These are phyloP conservation scores for Arthrinium phaeospermum DNA, from an alignment of 2,329 filamentous ascomycete genomes.

Conservation along the genomic window DNA sequence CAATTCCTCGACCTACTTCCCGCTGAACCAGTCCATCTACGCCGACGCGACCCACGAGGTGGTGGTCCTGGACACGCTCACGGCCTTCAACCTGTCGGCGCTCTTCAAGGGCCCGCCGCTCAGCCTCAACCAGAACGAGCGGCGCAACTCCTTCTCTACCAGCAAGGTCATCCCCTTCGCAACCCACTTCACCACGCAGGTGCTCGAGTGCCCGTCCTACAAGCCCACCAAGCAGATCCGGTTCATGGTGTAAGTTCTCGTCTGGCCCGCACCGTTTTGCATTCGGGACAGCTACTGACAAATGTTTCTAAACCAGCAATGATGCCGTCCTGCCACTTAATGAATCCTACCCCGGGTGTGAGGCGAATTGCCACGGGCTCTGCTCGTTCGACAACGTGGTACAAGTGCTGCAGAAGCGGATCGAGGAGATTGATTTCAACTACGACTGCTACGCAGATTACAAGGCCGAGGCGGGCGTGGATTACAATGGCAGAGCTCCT, in stretches of 20 bases:
- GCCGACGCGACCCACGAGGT: constrained; percentile 51
- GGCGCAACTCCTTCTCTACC: constrained; percentile 35
- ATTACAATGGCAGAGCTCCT: constrained; percentile 41
- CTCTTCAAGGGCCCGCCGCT: constrained; percentile 38
- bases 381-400: constrained; percentile 41
- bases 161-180: constrained; percentile 41
- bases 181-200: constrained; percentile 41
- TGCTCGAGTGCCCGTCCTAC: constrained; percentile 40
- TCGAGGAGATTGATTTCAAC: constrained; percentile 40
- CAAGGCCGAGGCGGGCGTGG: constrained; percentile 31
- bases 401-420: constrained; percentile 35
- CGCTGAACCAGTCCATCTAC: constrained; percentile 49
- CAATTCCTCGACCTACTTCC: constrained; percentile 47
- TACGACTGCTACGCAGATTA: constrained; percentile 40
- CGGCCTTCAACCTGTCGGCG: constrained; percentile 40
- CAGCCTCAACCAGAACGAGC: constrained; percentile 27
- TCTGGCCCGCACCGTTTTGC: too few species aligned
- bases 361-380: constrained; percentile 35
- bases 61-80: constrained; percentile 39
- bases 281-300: not conserved
- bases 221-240: constrained; percentile 40
- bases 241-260: constrained; percentile 38
- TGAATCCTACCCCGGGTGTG: constrained; percentile 36
- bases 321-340: constrained; percentile 40
- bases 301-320: constrained; percentile 30